Evolutionary conservation across 768 basidiomycete species (phyloP).

Genomic region (Astraeus odoratus): DNA sequence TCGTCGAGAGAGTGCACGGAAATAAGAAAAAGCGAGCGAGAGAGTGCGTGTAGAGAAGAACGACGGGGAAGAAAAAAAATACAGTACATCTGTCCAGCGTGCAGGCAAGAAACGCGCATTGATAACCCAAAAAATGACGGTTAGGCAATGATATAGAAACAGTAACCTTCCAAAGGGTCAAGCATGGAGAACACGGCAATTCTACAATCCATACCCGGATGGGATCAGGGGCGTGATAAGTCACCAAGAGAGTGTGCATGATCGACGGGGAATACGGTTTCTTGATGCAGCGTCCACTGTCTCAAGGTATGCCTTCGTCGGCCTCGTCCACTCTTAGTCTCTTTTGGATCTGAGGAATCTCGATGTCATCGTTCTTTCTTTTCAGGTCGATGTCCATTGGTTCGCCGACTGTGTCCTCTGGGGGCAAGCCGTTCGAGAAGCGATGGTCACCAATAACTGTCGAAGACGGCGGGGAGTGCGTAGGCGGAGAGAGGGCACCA

Average conservation of each 20-base stretch:
- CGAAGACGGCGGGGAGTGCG: slow-evolving; percentile 46
- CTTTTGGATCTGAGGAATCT: slow-evolving; percentile 49
- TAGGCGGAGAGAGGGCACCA: slow-evolving; percentile 43
- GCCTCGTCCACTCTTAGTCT: slow-evolving; percentile 64
- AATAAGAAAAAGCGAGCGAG: slow-evolving; percentile 7
- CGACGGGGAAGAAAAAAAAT: slow-evolving; percentile 16
- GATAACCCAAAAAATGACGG: slow-evolving; percentile 28
- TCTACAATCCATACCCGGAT: slow-evolving; percentile 25
- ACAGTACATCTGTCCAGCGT: slow-evolving; percentile 32
- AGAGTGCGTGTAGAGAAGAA: slow-evolving; percentile 5
- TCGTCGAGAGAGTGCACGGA: slow-evolving; percentile 4
- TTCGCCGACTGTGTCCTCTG: slow-evolving; percentile 35
- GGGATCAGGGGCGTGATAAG: slow-evolving; percentile 12
- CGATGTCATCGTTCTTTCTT: slow-evolving; percentile 50
- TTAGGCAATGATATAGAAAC: slow-evolving; percentile 23
- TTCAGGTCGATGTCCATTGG: slow-evolving; percentile 53
- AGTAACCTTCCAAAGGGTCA: slow-evolving; percentile 23
- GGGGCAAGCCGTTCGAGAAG: slow-evolving; percentile 29
- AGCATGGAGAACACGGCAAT: slow-evolving; percentile 20
- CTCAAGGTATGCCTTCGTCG: slow-evolving; percentile 50
- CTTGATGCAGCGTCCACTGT: slow-evolving; percentile 17
- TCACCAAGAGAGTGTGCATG: slow-evolving; percentile 14
- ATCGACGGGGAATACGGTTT: slow-evolving; percentile 18
- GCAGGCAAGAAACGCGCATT: slow-evolving; percentile 16
- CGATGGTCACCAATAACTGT: slow-evolving; percentile 28